A percentile compares a stretch with the other conserved stretches of the same genome.
phyloP scores from a whole-genome alignment of 2,329 filamentous ascomycete genomes.

The Zymoseptoria crescenta region DNA sequence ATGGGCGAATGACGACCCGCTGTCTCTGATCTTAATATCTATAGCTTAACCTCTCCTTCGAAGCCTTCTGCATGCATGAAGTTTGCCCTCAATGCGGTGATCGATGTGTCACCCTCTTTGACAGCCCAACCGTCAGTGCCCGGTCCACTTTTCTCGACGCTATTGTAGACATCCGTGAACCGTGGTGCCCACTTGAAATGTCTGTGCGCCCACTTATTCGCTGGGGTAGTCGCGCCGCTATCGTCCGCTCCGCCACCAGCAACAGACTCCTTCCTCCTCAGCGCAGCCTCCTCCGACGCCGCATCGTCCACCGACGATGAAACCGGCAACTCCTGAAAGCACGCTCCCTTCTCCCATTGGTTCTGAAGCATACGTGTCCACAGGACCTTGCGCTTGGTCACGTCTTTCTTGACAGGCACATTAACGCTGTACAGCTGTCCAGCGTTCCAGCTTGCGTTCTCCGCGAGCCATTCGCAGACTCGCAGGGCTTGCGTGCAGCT shows the following conservation, averaged over 20 bases:
- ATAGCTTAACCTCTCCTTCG: slow-evolving; percentile 72
- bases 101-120: slow-evolving; percentile 76
- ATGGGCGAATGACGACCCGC: background rate
- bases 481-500: slow-evolving; percentile 66
- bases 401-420: slow-evolving; percentile 71
- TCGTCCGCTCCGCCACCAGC: slow-evolving; percentile 32
- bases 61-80: slow-evolving; percentile 70
- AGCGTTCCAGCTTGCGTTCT: slow-evolving; percentile 60
- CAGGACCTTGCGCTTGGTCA: slow-evolving; percentile 62
- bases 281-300: slow-evolving; percentile 58
- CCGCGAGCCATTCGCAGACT: slow-evolving; percentile 69
- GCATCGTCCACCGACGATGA: slow-evolving; percentile 51
- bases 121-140: slow-evolving; percentile 94
- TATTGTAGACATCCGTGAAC: slow-evolving; percentile 79
- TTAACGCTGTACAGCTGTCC: slow-evolving; percentile 76
- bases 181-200: slow-evolving; percentile 93
- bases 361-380: slow-evolving; percentile 87
- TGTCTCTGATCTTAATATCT: background rate
- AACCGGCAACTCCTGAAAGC: slow-evolving; percentile 73
- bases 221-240: slow-evolving; percentile 25
- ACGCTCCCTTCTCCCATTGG: slow-evolving; percentile 75
- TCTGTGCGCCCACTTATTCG: slow-evolving; percentile 58
- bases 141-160: slow-evolving; percentile 68
- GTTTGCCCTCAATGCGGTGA: slow-evolving; percentile 86
- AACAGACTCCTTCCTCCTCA: slow-evolving; percentile 55